Conservation (phyloP, 768 basidiomycete genomes). For the Boletus bicolor region DNA sequence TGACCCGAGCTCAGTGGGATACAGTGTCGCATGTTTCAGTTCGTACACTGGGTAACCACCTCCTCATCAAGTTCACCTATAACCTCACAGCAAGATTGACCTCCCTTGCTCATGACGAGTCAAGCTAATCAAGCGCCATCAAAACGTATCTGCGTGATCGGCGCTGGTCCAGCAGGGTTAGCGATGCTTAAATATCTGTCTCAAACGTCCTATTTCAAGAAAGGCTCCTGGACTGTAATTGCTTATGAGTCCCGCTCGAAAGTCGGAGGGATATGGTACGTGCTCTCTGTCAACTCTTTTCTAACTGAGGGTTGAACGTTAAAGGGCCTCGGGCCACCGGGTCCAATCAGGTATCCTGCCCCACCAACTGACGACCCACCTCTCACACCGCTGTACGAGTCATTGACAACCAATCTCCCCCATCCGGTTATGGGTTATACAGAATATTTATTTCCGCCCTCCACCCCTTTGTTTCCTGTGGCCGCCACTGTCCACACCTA, state of each 20-base stretch:
- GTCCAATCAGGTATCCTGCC: conserved; percentile 50
- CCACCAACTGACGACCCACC: conserved; percentile 50
- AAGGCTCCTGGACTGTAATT: conserved; percentile 58
- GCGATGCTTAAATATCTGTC: conserved; percentile 63
- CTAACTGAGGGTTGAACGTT: not conserved
- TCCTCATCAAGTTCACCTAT: not conserved
- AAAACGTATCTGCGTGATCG: conserved; percentile 63
- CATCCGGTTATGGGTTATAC: conserved; percentile 74
- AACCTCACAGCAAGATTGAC: not conserved
- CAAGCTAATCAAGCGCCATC: conserved; percentile 6
- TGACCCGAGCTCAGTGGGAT: not conserved
- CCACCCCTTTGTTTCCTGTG: conserved; percentile 65
- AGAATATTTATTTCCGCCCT: conserved; percentile 63
- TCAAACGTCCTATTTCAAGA: conserved; percentile 54
- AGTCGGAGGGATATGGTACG: conserved; percentile 78
- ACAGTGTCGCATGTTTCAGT: not conserved
- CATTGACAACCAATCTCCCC: conserved; percentile 78
- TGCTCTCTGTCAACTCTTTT: not conserved
- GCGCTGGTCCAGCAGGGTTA: conserved; percentile 74
- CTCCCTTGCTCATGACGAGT: not conserved
- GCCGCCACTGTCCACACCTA: conserved; percentile 66
- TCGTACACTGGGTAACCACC: not conserved
- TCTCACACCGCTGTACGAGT: conserved; percentile 71
- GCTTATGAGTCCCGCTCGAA: conserved; percentile 63
- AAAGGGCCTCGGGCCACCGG: not conserved